These are phyloP conservation scores for Penicillium sp. DNA, from an alignment of 2,329 filamentous ascomycete genomes.

Conservation along the genomic window DNA sequence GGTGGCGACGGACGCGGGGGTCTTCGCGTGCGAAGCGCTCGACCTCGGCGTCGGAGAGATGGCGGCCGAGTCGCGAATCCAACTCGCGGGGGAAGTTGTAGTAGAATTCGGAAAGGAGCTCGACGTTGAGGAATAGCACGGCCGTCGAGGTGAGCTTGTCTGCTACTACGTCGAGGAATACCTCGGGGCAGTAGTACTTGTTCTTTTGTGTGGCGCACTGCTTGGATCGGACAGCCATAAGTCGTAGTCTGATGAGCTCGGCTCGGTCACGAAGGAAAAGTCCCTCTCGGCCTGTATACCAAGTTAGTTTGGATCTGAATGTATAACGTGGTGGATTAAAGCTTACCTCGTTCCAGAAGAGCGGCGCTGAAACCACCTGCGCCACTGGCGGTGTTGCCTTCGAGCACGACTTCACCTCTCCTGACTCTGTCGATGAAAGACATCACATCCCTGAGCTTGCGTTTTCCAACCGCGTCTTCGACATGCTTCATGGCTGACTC, in stretches of 20 bases:
- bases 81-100: constrained; percentile 95
- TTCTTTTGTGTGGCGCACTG: constrained; percentile 79
- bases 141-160: constrained; percentile 92
- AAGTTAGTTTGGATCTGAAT: constrained; percentile 2
- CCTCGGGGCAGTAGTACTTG: constrained; percentile 94
- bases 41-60: constrained; percentile 71
- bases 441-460: constrained; percentile 86
- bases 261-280: constrained; percentile 89
- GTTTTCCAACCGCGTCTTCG: constrained; percentile 70
- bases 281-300: constrained; percentile 70
- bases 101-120: constrained; percentile 94
- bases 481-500: constrained; percentile 70
- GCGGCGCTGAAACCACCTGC: constrained; percentile 90
- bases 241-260: constrained; percentile 83
- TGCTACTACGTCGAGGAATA: constrained; percentile 96
- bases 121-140: constrained; percentile 94
- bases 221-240: constrained; percentile 81
- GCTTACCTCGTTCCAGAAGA: constrained; percentile 72
- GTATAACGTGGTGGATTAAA: neutral
- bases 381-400: constrained; percentile 75
- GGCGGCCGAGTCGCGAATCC: constrained; percentile 76
- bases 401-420: constrained; percentile 76
- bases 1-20: constrained; percentile 77
- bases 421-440: constrained; percentile 83
- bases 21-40: constrained; percentile 92